Evolutionary conservation across 306 rosid species (phyloP), one percentile per base, ranked within the genome.

Genomic region (Gynostemma pentaphyllum): DNA sequence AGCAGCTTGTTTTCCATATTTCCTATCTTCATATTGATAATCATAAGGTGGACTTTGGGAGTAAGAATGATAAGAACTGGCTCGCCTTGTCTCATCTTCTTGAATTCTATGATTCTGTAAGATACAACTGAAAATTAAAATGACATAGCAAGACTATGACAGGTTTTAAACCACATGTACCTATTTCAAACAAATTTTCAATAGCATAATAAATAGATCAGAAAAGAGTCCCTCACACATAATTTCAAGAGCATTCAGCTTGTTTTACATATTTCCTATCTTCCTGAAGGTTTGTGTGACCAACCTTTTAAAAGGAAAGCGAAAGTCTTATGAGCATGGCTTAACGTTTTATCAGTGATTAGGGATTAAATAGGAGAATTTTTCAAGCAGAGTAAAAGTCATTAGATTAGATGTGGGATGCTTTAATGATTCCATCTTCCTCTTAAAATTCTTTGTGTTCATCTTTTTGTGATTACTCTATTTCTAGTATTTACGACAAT

Each of bases 11-110:
- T 82, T 90, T 60, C 97, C 97, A 75, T 90, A 90, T 52, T 85
- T 77, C 7, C 96, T 80, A 70, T 90, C 97, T 73, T 90, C 97
- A 54, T 90, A 90, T 68, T 90, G 97, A 80, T 85, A 61, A 75
- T 90, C 97, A 80, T 90, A 90, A n/a, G 97, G 97, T 45, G 97
- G 97, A 76, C 97, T 90, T 70, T 90, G 96, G 62, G 97, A 90
- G 84, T 73, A 90, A 19, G 97, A 90, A 81, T 90, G 97, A 75
- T 90, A 90, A 41, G 97, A 90, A 83, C 95, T 90, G 74, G 97
- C 95, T 53, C 97, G 96, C 59, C 96, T 85, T 41, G 76, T 52
- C 50, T 85, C 96, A 1, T 77, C 95, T 54, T 83, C 95, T 73
- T 40, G 78, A 67, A 75, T 68, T 67, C 61, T 70, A 39, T 76